Conservation (phyloP, 2,329 filamentous ascomycete species). For the Metarhizium robertsii region DNA sequence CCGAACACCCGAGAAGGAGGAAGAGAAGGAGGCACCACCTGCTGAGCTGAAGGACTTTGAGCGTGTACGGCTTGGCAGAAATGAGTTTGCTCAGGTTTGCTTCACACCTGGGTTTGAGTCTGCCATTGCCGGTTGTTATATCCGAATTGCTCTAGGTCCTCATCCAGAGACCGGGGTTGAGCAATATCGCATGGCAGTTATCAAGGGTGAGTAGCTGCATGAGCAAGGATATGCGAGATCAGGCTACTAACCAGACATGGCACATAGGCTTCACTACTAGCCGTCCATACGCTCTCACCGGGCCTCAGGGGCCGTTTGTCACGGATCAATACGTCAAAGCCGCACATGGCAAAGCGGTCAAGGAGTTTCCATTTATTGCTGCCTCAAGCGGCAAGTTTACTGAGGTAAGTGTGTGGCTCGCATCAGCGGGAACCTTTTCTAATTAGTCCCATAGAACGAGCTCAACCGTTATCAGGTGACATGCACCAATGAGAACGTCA, state of each 20-base stretch:
- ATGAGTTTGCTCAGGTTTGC: slow-evolving; percentile 82
- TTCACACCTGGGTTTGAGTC: slow-evolving; percentile 87
- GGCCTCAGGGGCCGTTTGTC: slow-evolving; percentile 66
- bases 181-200: slow-evolving; percentile 78
- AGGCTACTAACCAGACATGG: background rate
- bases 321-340: slow-evolving; percentile 80
- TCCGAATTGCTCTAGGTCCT: slow-evolving; percentile 72
- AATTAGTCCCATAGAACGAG: slow-evolving; percentile 48
- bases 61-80: slow-evolving; percentile 71
- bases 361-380: slow-evolving; percentile 81
- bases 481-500: slow-evolving; percentile 61
- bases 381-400: slow-evolving; percentile 80
- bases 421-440: background rate
- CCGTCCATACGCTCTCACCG: slow-evolving; percentile 74
- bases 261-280: slow-evolving; percentile 63
- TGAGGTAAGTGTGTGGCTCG: slow-evolving; percentile 45
- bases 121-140: slow-evolving; percentile 74
- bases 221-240: background rate
- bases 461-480: slow-evolving; percentile 72
- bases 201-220: slow-evolving; percentile 56
- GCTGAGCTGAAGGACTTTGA: slow-evolving; percentile 76
- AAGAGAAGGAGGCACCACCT: slow-evolving; percentile 59
- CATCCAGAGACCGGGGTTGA: slow-evolving; percentile 63
- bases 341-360: slow-evolving; percentile 73
- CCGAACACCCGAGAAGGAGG: slow-evolving; percentile 51